Base-by-base conservation (phyloP, 2,329 filamentous ascomycete genomes). In the Fusarium verticillioides region DNA sequence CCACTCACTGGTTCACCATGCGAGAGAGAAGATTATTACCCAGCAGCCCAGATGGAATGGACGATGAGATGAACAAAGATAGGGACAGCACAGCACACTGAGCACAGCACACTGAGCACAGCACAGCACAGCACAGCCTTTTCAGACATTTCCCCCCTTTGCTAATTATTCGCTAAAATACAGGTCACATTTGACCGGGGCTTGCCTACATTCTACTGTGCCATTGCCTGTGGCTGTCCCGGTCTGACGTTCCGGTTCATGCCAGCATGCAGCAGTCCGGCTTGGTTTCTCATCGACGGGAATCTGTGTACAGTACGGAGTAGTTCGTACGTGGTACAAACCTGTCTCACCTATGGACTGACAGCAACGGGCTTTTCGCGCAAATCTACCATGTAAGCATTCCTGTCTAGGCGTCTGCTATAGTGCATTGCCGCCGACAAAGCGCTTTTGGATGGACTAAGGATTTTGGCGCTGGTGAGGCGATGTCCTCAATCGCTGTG, bases 1-100 rank as follows among this genome's bases (percentile, higher is more conserved):
- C 66, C 65, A 70, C 34, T 42, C 65, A 43, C 44, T 70, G 66
- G 64, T 42, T 69, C 40, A 59, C 60, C 50, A 69, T 69, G 44
- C 34, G 65, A 63, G 40, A 60, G 46, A 58, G 44, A 64, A 42
- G 60, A 44, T 49, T 46, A 43, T 49, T 46, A 32, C 61, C 56
- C 47, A 69, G 19, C 39, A 34, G 50, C 44, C 44, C 52, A 49
- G 30, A 53, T 69, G 66, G 61, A 69, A 69, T 70, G 59, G 50
- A 59, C 32, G 57, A 47, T 34, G 46, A 70, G 26, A 69, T 53
- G 40, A 52, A 47, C 21, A 30, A 58, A 52, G 53, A 59, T 52
- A 44, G 42, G 47, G 37, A 66, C 46, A 46, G n/a, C 32, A 46
- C 43, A 37, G 13, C 40, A 23, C 23, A 23, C 23, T 23, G 23